Percentiles rank a stretch among this genome's conserved stretches.
phyloP scores from a whole-genome alignment of 179 eudicot genomes.

The Dionaea muscipula region DNA sequence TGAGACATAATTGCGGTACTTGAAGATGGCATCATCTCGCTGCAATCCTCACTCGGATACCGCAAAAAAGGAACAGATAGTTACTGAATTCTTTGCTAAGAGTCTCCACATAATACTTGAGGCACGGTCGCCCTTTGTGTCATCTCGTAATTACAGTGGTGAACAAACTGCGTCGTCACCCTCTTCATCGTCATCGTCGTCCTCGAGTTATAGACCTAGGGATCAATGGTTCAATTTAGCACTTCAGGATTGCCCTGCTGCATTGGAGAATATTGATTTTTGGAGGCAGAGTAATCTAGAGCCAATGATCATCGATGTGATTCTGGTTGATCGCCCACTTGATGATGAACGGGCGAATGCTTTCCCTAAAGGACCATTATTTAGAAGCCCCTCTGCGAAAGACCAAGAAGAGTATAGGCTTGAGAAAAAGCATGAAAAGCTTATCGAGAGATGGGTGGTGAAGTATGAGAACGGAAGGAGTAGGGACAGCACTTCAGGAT shows the following conservation, averaged over 20 bases:
- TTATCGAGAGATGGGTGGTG: constrained; percentile 90
- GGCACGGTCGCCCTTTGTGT: constrained; percentile 59
- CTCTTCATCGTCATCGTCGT: constrained; percentile 70
- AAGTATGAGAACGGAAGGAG: constrained; percentile 57
- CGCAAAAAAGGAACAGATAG: constrained; percentile 73
- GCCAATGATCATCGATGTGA: constrained; percentile 80
- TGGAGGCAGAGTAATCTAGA: constrained; percentile 79
- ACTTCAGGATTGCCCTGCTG: constrained; percentile 76
- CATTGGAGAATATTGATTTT: constrained; percentile 76
- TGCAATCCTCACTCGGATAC: constrained; percentile 51
- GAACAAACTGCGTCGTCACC: constrained; percentile 68
- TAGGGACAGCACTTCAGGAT: constrained; percentile 26
- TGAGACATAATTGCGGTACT: background rate
- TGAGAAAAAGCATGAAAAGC: constrained; percentile 38
- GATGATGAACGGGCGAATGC: constrained; percentile 32
- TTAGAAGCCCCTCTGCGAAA: constrained; percentile 23
- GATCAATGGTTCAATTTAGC: constrained; percentile 88
- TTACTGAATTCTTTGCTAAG: constrained; percentile 74
- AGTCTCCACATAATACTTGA: constrained; percentile 81
- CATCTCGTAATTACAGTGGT: constrained; percentile 69
- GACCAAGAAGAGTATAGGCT: constrained; percentile 39
- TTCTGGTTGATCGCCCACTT: constrained; percentile 43
- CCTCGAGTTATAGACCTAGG: constrained; percentile 58
- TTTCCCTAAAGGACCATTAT: constrained; percentile 29
- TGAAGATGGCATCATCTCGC: constrained; percentile 28